phyloP scores from a whole-genome alignment of 2,329 filamentous ascomycete genomes.

The Emmonsiellopsis sp. region DNA sequence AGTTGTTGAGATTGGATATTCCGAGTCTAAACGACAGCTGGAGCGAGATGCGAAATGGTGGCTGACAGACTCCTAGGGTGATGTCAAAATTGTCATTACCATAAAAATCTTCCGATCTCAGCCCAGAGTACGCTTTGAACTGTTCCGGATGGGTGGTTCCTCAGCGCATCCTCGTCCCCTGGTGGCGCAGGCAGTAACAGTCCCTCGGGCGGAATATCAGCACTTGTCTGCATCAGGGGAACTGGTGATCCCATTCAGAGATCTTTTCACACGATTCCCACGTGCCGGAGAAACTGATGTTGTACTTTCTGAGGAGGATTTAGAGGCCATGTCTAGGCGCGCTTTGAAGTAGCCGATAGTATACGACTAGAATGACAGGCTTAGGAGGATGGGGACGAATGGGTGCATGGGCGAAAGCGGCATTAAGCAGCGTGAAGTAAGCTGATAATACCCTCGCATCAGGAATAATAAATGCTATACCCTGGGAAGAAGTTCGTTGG shows the following conservation, averaged over 20 bases:
- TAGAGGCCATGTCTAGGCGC: background rate
- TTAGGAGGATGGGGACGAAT: background rate
- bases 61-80: background rate
- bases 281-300: background rate
- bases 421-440: too few species aligned
- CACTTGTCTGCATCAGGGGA: background rate
- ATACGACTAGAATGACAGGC: background rate
- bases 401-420: too few species aligned
- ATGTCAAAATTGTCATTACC: background rate
- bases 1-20: conserved; percentile 1
- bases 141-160: background rate
- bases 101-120: background rate
- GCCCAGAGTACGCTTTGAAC: background rate
- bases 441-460: too few species aligned
- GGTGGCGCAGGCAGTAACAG: background rate
- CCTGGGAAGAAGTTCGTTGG: too few species aligned
- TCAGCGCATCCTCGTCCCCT: background rate
- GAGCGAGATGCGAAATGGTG: background rate
- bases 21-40: background rate
- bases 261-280: background rate
- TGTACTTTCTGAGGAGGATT: background rate
- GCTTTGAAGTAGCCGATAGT: background rate
- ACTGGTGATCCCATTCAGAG: background rate
- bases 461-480: too few species aligned
- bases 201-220: background rate